Base-by-base conservation (phyloP, 192 early-diverging fungal genomes). In the Backusella westeae region DNA sequence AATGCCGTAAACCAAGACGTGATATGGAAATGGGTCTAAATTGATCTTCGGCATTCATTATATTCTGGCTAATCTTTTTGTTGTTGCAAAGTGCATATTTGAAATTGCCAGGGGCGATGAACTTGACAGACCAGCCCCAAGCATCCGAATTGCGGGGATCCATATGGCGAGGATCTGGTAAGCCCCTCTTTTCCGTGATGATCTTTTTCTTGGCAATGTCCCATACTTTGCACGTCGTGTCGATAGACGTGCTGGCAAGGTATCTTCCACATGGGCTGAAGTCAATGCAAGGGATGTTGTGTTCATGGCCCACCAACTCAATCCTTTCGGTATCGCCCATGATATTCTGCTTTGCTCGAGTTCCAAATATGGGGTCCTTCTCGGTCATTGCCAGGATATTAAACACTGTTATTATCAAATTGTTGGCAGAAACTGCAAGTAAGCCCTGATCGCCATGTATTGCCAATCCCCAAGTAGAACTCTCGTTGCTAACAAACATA, bases 281-380 rank as follows among this genome's bases (percentile, higher is more conserved):
- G 9, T 81, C 76, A 21, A 92, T 81, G 34, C 79, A 83, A 0
- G 91, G 91, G 32, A 92, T 85, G 79, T 92, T 92, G 69, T 92
- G 84, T 8, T 69, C 74, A 73, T 92, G 91, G 0, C 91, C 91
- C 9, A 38, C 19, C 6, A 91, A 76, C 15, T 77, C 71, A 32
- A 82, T 72, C 12, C 78, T 67, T 34, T 77, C 59, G 10, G 81
- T 78, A 4, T 42, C 32, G 34, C 71, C 34, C 21, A 81, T 69
- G 3, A 67, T 42, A 68, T 75, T 70, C 17, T 6, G 17, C 38
- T 34, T 21, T 23, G 17, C 44, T 69, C 56, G 26, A 35, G 41
- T 69, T 46, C n/a, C 65, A 53, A 52, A 71, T 35, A 49, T 41
- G 1, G 15, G 56, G 21, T 39, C 67, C 15, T 65, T 38, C 35